Evolutionary conservation across 1,284 basidiomycete species (phyloP), one percentile per base, ranked within the genome.

Genomic region (Trametes sp.): DNA sequence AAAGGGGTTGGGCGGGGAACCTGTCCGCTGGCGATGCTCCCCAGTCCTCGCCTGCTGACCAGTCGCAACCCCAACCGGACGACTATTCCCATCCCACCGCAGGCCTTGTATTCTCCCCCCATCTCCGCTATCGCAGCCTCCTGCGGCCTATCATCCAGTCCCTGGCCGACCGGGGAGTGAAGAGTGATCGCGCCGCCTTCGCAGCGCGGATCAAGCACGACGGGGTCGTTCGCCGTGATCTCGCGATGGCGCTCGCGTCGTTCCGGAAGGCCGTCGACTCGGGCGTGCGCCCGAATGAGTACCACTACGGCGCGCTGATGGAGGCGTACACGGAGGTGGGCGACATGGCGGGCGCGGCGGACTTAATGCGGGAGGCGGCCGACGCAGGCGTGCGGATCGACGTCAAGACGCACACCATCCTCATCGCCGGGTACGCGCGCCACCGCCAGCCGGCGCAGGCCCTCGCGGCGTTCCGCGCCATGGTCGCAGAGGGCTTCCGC

Each of bases 271-370:
- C 93, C 79, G 73, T 89, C 46, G 76, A 80, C 52, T 83, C 84
- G 58, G 91, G 92, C 23, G 80, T 93, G 60, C 82, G 84, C 57
- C 86, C 89, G 7, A 89, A 84, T 69, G 79, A 81, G 57, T 84
- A 90, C 71, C 91, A 93, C 73, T 90, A 85, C 68, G 78, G 80
- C 45, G 86, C 88, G 48, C 76, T 93, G 54, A 87, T 93, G 82
- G 86, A 90, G 70, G 89, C 89, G 31, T 87, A 87, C 64, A 75
- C 80, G 16, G 78, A 75, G 4, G 74, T 74, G 1, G 89, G 88
- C 23, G 80, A 92, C 70, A 76, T 89, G 63, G 69, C 74, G 10
- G 77, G 77, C 21, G 88, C 89, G 24, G 73, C 79, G 62, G 78
- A 79, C 51, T 75, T 87, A 51, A 80, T 93, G 78, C 75, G 73